Evolutionary conservation across 2,329 filamentous ascomycete species (phyloP).

Genomic region (Aureobasidium subglaciale): DNA sequence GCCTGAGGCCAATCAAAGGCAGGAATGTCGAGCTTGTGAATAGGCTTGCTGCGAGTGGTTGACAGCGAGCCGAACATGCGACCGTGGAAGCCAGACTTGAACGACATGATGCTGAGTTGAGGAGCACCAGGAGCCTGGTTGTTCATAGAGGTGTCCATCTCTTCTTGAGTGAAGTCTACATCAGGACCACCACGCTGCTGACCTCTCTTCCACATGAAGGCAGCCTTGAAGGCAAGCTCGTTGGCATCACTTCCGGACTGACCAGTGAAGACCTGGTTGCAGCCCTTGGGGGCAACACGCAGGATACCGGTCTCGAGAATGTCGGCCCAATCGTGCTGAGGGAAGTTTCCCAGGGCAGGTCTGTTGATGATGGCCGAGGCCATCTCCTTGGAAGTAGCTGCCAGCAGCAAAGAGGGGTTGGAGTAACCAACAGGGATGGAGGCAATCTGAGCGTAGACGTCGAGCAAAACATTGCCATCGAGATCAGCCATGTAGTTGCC

Average conservation of each 20-base stretch:
- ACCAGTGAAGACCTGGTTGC: conserved; percentile 81
- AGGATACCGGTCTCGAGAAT: conserved; percentile 72
- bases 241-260: conserved; percentile 85
- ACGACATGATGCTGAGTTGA: conserved; percentile 73
- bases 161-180: conserved; percentile 69
- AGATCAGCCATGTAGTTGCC: conserved; percentile 72
- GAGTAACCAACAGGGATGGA: conserved; percentile 88
- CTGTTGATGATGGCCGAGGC: conserved; percentile 72
- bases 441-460: conserved; percentile 81
- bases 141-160: conserved; percentile 65
- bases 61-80: conserved; percentile 78
- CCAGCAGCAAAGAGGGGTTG: conserved; percentile 64
- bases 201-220: conserved; percentile 82
- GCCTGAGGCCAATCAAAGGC: conserved; percentile 94
- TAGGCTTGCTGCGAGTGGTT: conserved; percentile 81
- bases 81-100: conserved; percentile 80
- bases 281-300: conserved; percentile 69
- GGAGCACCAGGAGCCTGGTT: conserved; percentile 75
- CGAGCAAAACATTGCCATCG: conserved; percentile 62
- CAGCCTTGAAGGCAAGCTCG: conserved; percentile 86
- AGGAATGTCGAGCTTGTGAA: conserved; percentile 88
- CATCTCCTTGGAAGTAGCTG: conserved; percentile 69
- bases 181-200: conserved; percentile 66
- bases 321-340: conserved; percentile 68
- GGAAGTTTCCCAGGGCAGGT: conserved; percentile 82